Conservation (phyloP, 2,329 filamentous ascomycete species). For the Calonectria hawksworthii region DNA sequence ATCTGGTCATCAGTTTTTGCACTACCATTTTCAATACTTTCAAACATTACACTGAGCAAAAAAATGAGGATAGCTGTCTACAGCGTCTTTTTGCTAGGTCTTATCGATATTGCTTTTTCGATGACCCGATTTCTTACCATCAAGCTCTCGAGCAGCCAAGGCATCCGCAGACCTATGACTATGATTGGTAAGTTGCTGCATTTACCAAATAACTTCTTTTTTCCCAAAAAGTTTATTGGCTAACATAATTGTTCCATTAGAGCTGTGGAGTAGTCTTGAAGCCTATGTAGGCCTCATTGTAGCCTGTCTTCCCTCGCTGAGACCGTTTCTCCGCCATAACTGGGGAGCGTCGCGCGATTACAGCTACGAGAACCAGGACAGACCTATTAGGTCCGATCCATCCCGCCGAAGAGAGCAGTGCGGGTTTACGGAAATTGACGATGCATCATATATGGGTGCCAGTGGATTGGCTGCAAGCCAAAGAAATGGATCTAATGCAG, state of each 20-base stretch:
- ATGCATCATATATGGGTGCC: not conserved
- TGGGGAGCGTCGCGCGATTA: not conserved
- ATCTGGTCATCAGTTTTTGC: not conserved
- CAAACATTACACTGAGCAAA: not conserved
- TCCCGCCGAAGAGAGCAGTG: not conserved
- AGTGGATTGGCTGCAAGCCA: not conserved
- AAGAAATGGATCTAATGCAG: not conserved
- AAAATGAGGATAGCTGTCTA: not conserved
- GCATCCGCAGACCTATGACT: not conserved
- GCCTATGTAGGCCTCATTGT: constrained; percentile 6
- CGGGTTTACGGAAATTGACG: constrained; percentile 5
- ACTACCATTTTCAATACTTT: not conserved
- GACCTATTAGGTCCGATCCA: not conserved
- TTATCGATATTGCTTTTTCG: not conserved
- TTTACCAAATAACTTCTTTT: too few species aligned
- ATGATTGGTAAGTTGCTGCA: not conserved
- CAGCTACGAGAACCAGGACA: not conserved
- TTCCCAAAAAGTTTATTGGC: too few species aligned
- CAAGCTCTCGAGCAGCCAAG: not conserved
- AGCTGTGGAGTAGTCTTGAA: not conserved
- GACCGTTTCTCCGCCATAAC: constrained; percentile 2
- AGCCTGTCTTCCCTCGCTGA: not conserved
- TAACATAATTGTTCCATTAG: not conserved
- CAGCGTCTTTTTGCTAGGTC: not conserved
- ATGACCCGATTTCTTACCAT: not conserved